Evolutionary conservation across 495 filamentous ascomycete species (phyloP).

Genomic region (Xeromyces bisporus): DNA sequence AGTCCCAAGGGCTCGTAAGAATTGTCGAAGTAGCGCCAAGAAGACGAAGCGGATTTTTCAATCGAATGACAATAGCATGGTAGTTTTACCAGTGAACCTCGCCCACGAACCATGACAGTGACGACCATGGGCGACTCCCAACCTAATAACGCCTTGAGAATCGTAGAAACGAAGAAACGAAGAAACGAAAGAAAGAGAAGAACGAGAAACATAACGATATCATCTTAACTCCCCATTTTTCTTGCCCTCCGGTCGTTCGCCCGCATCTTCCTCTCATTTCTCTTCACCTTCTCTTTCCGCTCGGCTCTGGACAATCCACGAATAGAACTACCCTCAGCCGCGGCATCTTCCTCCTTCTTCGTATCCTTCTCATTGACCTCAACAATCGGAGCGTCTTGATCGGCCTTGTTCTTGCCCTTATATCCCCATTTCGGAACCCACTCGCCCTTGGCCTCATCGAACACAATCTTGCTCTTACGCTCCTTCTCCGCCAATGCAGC

Average conservation of each 20-base stretch:
- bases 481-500: slow-evolving; percentile 31
- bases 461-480: slow-evolving; percentile 65
- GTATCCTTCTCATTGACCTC: slow-evolving; percentile 68
- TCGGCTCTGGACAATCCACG: slow-evolving; percentile 46
- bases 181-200: slow-evolving; percentile 4
- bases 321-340: slow-evolving; percentile 41
- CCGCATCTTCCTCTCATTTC: slow-evolving; percentile 55
- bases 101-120: too few species aligned
- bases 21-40: too few species aligned
- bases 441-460: slow-evolving; percentile 68
- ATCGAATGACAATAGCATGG: too few species aligned
- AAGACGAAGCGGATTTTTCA: too few species aligned
- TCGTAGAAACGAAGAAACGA: slow-evolving; percentile 8
- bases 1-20: too few species aligned
- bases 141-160: slow-evolving; percentile 13
- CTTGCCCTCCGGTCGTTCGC: slow-evolving; percentile 43
- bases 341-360: slow-evolving; percentile 42
- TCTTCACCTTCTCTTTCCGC: slow-evolving; percentile 43
- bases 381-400: slow-evolving; percentile 66
- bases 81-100: too few species aligned
- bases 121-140: slow-evolving; percentile 12
- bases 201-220: slow-evolving; percentile 3
- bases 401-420: slow-evolving; percentile 75
- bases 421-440: slow-evolving; percentile 93
- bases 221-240: slow-evolving; percentile 19